Percentiles rank a stretch among this genome's conserved stretches.
Evolutionary conservation across 768 basidiomycete species (phyloP).

Genomic region (Leccinum olivaceopallidum): DNA sequence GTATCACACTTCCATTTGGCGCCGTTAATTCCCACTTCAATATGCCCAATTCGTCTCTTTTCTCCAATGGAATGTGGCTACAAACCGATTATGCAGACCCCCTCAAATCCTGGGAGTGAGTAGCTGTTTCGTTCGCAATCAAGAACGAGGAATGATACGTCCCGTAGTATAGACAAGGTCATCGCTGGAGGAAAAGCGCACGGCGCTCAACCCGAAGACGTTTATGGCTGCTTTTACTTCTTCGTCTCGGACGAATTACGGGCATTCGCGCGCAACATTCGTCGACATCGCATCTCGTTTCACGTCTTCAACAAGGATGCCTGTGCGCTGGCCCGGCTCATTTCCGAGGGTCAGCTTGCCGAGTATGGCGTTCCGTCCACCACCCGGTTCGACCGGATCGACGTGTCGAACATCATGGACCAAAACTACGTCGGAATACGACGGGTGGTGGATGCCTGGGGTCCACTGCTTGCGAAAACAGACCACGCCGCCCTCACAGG

Average conservation of each 20-base stretch:
- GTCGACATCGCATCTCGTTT: conserved; percentile 36
- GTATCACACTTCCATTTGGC: conserved; percentile 51
- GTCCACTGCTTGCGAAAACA: conserved; percentile 36
- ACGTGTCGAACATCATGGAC: conserved; percentile 51
- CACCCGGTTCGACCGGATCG: conserved; percentile 44
- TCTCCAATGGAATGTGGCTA: conserved; percentile 48
- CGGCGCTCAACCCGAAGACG: conserved; percentile 42
- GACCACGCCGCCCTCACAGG: conserved; percentile 37
- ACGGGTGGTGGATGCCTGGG: conserved; percentile 38
- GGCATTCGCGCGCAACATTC: conserved; percentile 37
- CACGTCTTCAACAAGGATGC: conserved; percentile 39
- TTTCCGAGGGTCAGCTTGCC: conserved; percentile 23
- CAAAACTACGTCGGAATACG: conserved; percentile 41
- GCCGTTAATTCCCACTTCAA: conserved; percentile 42
- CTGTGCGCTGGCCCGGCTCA: conserved; percentile 39
- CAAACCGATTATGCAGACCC: conserved; percentile 43
- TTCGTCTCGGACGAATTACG: conserved; percentile 41
- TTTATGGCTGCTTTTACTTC: conserved; percentile 53
- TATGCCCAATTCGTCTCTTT: conserved; percentile 44
- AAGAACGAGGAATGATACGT: conserved; percentile 1
- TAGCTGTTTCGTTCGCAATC: background rate
- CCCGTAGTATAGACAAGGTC: conserved; percentile 40
- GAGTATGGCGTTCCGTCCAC: conserved; percentile 24
- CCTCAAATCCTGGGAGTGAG: conserved; percentile 52
- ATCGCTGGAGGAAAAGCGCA: conserved; percentile 38